Base-by-base conservation (phyloP, 2,329 filamentous ascomycete genomes). In the Chaetomium globosum region DNA sequence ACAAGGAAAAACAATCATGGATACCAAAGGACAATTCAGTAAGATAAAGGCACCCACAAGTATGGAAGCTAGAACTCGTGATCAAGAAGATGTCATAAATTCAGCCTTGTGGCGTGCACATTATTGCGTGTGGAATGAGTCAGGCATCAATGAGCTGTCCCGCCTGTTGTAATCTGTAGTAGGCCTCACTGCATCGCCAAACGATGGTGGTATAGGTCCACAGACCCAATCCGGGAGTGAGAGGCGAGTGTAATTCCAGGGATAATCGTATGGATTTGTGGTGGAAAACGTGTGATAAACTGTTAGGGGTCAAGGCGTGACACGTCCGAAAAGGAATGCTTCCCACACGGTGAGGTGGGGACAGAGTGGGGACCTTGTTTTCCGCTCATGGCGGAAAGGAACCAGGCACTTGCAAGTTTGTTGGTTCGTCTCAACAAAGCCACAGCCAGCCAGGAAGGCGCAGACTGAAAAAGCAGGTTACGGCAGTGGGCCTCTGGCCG, bases 181-280 rank as follows among this genome's bases (percentile, higher is more conserved):
- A 31, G 56, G 56, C 56, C 56, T 59, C 56, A 59, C 26, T 59
- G 56, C 43, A 59, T 59, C n/a, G 53, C 33, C 21, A 23, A 52
- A 52, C 10, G 21, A 52, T 10, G 21, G 21, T 52, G 49, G 21
- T 28, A 52, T 10, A 28, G 10, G 28, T 13, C 49, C 49, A 23
- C 21, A 23, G 4, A 23, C 21, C 49, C 49, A 52, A 26, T 52
- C 49, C 49, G 49, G 21, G 13, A 21, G 3, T 23, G 43, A 48
- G 23, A 48, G 46, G 46, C 46, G 46, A 48, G 46, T 48, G 46
- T 48, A 23, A 21, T 48, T 4, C n/a, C 46, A 48, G n/a, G 39
- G 46, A 48, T 48, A 19, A 48, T 10, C 7, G 10, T 48, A n/a
- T 9, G 19, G 43, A 10, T 8, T 48, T 2, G 43, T 21, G 43